phyloP scores from a whole-genome alignment of 805 yeast genomes.

The Myxozyma udenii region DNA sequence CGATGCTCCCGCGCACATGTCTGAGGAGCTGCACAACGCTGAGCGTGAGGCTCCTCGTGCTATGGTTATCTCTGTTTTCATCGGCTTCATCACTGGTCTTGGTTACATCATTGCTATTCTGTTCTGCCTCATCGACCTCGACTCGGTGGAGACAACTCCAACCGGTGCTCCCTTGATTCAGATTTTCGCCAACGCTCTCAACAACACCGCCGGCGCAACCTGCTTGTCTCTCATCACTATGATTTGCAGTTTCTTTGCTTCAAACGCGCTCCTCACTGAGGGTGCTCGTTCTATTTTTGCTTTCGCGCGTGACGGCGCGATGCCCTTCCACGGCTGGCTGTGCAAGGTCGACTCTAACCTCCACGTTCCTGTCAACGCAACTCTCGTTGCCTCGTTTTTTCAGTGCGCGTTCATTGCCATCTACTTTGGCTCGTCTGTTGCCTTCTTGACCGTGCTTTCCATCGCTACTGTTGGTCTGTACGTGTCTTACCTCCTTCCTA shows the following conservation, averaged over 20 bases:
- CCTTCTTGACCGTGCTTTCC: constrained; percentile 30
- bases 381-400: constrained; percentile 27
- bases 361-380: constrained; percentile 61
- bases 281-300: constrained; percentile 66
- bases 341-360: constrained; percentile 50
- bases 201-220: constrained; percentile 31
- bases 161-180: constrained; percentile 33
- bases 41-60: constrained; percentile 64
- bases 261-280: constrained; percentile 27
- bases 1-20: constrained; percentile 69
- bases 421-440: constrained; percentile 29
- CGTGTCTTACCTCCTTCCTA: constrained; percentile 30
- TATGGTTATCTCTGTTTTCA: constrained; percentile 51
- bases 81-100: constrained; percentile 37
- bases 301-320: constrained; percentile 64
- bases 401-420: constrained; percentile 30
- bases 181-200: constrained; percentile 30
- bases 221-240: constrained; percentile 21
- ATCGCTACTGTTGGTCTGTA: constrained; percentile 31
- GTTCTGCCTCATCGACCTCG: constrained; percentile 37
- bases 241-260: constrained; percentile 26
- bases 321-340: constrained; percentile 55
- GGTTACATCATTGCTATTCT: constrained; percentile 36
- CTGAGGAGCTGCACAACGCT: constrained; percentile 71
- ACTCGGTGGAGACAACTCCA: constrained; percentile 25